Conservation (phyloP, 2,329 filamentous ascomycete species). For the Pestalotiopsis sp. region DNA sequence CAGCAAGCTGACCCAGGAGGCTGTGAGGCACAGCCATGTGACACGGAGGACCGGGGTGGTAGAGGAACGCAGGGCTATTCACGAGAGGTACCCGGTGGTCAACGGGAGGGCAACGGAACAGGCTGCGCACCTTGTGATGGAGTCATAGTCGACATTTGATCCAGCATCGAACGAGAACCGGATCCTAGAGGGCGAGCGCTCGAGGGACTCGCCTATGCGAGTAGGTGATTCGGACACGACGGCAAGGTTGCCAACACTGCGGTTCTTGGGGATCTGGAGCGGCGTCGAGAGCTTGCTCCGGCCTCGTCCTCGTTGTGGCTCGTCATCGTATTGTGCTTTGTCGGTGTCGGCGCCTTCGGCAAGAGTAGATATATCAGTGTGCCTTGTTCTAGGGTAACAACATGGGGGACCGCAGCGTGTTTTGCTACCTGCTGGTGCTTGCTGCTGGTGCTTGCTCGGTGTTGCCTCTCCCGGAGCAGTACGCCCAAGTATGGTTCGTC, state of each 20-base stretch:
- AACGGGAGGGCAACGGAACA: not conserved
- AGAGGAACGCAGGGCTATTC: conserved; percentile 11
- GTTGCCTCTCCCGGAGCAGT: not conserved
- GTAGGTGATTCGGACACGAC: conserved; percentile 40
- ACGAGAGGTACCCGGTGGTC: not conserved
- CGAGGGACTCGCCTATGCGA: conserved; percentile 36
- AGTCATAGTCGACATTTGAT: conserved; percentile 64
- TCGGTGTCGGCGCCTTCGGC: conserved; percentile 41
- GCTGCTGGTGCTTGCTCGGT: not conserved
- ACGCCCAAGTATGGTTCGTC: not conserved
- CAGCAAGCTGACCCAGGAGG: conserved; percentile 5
- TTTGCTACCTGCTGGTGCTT: not conserved
- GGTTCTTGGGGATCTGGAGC: conserved; percentile 62
- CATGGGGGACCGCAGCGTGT: not conserved
- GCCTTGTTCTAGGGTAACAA: not conserved
- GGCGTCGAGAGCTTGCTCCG: conserved; percentile 46
- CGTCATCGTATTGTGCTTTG: conserved; percentile 39
- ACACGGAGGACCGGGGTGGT: conserved; percentile 12
- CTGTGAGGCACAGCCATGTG: conserved; percentile 13
- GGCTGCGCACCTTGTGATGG: conserved; percentile 72
- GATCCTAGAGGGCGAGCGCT: conserved; percentile 56
- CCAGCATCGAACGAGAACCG: conserved; percentile 79
- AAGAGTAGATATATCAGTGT: conserved; percentile 11
- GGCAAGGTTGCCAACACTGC: conserved; percentile 64
- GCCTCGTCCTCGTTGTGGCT: conserved; percentile 30